These are phyloP conservation scores for Tagetes erecta DNA, from an alignment of 129 eudicot genomes.

Conservation along the genomic window DNA sequence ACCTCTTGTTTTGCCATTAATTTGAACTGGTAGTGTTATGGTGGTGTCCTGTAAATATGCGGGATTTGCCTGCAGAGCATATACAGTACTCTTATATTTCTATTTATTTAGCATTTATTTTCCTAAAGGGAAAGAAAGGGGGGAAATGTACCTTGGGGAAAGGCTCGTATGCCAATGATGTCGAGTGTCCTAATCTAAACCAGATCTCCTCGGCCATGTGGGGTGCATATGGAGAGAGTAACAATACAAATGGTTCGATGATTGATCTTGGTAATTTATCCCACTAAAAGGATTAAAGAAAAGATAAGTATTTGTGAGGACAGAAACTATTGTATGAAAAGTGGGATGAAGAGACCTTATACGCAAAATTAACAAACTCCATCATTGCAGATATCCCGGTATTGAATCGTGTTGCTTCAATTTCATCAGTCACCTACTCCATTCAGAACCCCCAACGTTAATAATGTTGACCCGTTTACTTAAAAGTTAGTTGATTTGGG, in stretches of 20 bases:
- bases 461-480: background rate
- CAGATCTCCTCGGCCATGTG: conserved; percentile 98
- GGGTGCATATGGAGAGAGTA: conserved; percentile 95
- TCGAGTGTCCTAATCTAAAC: conserved; percentile 83
- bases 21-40: conserved; percentile 81
- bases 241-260: conserved; percentile 63
- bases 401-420: conserved; percentile 91
- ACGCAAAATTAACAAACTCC: conserved; percentile 92
- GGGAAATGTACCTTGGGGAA: conserved; percentile 71
- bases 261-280: conserved; percentile 73
- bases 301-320: background rate
- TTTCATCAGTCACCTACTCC: conserved; percentile 80
- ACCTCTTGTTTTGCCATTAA: conserved; percentile 96
- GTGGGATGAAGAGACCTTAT: conserved; percentile 56
- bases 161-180: conserved; percentile 70
- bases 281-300: conserved; percentile 54
- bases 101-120: background rate
- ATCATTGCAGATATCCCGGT: conserved; percentile 99
- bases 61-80: conserved; percentile 61
- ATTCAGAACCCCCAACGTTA: conserved; percentile 18
- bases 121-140: background rate
- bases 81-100: background rate
- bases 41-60: conserved; percentile 74
- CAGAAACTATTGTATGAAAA: background rate
- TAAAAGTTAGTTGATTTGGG: background rate